phyloP scores from a whole-genome alignment of 148 eudicot species.

The Beta vulgaris region DNA sequence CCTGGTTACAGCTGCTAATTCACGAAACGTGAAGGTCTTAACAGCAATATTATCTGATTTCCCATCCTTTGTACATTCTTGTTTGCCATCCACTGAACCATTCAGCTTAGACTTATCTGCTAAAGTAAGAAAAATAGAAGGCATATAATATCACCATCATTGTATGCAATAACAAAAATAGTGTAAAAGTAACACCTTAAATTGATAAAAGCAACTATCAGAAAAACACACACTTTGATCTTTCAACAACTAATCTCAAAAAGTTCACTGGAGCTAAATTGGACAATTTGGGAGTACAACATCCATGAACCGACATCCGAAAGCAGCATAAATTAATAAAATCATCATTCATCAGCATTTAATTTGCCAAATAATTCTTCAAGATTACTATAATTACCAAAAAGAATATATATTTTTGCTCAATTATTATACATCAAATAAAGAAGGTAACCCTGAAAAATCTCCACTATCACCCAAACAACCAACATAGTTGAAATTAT shows the following conservation, averaged over 20 bases:
- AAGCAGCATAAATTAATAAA: not conserved
- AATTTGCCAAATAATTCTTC: not conserved
- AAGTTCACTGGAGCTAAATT: not conserved
- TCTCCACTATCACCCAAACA: too few species aligned
- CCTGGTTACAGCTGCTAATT: constrained; percentile 30
- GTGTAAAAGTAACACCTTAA: not conserved
- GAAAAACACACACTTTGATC: not conserved
- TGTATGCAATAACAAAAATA: not conserved
- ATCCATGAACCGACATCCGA: not conserved
- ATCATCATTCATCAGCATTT: not conserved
- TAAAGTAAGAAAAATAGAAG: not conserved
- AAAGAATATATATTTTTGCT: not conserved
- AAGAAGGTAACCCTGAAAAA: not conserved
- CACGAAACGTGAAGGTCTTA: constrained; percentile 28
- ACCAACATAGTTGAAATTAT: not conserved
- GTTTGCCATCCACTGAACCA: not conserved
- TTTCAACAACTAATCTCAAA: constrained; percentile 1
- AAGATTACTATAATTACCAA: not conserved
- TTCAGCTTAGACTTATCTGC: constrained; percentile 14
- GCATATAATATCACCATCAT: not conserved
- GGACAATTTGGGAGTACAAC: not conserved
- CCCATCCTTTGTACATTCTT: constrained; percentile 4
- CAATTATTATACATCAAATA: not conserved
- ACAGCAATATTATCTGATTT: constrained; percentile 18
- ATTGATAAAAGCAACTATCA: not conserved